Evolutionary conservation across 768 basidiomycete species (phyloP).

Genomic region (Tulasnella sp.): DNA sequence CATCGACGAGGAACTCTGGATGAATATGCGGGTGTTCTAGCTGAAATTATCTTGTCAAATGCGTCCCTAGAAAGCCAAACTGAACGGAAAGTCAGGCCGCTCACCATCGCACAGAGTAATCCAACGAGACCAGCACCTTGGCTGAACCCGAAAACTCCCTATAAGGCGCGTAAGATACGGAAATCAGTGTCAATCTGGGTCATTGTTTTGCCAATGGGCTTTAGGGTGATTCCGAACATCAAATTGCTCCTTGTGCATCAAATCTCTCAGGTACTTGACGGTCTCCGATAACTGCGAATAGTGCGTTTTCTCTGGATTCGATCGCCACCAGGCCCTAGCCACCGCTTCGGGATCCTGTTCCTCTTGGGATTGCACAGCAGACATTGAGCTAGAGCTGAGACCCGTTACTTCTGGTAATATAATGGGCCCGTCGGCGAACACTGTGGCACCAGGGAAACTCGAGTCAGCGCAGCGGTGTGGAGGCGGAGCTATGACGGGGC

Average conservation of each 20-base stretch:
- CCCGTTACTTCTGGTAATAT: slow-evolving; percentile 4
- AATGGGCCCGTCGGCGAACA: slow-evolving; percentile 7
- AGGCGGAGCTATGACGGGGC: not conserved
- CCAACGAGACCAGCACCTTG: slow-evolving; percentile 74
- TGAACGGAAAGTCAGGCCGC: slow-evolving; percentile 24
- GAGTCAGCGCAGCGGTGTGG: not conserved
- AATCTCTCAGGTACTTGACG: slow-evolving; percentile 41
- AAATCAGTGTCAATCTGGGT: slow-evolving; percentile 10
- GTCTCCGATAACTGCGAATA: slow-evolving; percentile 48
- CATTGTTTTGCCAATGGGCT: not conserved
- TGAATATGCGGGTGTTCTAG: slow-evolving; percentile 43
- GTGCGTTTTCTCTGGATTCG: slow-evolving; percentile 40
- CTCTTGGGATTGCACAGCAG: no score
- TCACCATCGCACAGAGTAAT: slow-evolving; percentile 54
- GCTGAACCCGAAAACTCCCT: slow-evolving; percentile 78
- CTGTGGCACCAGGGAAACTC: not conserved
- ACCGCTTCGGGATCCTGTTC: slow-evolving; percentile 36
- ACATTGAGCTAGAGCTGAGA: not conserved
- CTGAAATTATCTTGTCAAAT: slow-evolving; percentile 25
- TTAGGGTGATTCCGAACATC: slow-evolving; percentile 38
- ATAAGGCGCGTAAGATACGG: not conserved
- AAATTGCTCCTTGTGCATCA: slow-evolving; percentile 48
- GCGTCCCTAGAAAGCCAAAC: not conserved
- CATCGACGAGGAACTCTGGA: slow-evolving; percentile 51
- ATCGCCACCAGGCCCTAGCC: slow-evolving; percentile 64